Percentiles rank a stretch among this genome's conserved stretches.
phyloP scores from a whole-genome alignment of 768 basidiomycete genomes.

The Macrolepiota fuliginosa region DNA sequence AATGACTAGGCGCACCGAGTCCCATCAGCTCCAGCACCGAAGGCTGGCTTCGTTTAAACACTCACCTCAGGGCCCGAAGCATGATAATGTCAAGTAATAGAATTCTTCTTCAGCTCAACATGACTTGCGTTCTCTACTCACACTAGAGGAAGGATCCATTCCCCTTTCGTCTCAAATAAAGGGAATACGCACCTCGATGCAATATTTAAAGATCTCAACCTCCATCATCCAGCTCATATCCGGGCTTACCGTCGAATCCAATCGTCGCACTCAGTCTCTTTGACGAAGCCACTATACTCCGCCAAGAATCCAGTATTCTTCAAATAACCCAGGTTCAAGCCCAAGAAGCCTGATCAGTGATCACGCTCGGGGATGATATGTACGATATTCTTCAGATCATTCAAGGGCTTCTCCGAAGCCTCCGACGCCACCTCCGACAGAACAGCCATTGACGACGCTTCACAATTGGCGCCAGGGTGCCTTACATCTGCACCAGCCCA shows the following conservation, averaged over 20 bases:
- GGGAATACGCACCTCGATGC: constrained; percentile 69
- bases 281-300: constrained; percentile 93
- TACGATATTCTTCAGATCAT: constrained; percentile 86
- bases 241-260: constrained; percentile 89
- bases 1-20: constrained; percentile 45
- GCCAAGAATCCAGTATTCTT: constrained; percentile 84
- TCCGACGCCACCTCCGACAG: constrained; percentile 73
- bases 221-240: constrained; percentile 99
- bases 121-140: constrained; percentile 78
- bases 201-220: constrained; percentile 93
- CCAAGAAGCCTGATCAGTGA: constrained; percentile 89
- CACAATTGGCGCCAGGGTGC: constrained; percentile 96
- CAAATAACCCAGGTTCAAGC: constrained; percentile 87
- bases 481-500: too few species aligned
- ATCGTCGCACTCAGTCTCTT: constrained; percentile 56
- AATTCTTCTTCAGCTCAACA: constrained; percentile 96
- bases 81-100: constrained; percentile 98
- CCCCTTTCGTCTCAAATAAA: not conserved
- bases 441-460: constrained; percentile 84
- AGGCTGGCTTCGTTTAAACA: constrained; percentile 16
- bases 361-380: constrained; percentile 98
- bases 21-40: constrained; percentile 10
- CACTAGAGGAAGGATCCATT: constrained; percentile 3
- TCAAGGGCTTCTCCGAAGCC: constrained; percentile 67
- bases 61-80: constrained; percentile 85